Evolutionary conservation across 768 basidiomycete genomes (phyloP), one percentile per base, ranked within the genome.

Genomic region (Psilocybe sp.): DNA sequence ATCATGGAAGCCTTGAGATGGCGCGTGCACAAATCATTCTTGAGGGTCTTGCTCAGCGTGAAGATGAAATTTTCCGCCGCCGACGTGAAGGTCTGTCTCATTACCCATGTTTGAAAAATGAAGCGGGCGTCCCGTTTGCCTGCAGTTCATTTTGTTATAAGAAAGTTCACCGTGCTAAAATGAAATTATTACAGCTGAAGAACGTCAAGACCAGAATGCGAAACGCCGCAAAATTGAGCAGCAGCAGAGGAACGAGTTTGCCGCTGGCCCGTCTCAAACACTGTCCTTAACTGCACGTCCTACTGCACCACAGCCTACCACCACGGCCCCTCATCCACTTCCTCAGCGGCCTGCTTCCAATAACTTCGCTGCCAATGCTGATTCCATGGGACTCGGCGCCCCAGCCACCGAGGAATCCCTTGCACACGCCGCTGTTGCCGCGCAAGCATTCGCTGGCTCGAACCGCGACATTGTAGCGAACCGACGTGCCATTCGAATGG

Each of bases 31-130:
- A 97, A 74, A 85, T 98, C 63, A 97, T 99, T 62, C 81, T 99
- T 67, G 91, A 96, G 68, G 95, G 94, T 52, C 76, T 99, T 54
- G 94, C 96, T n/a, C 79, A 77, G 67, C 76, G 88, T 63, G 97
- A 99, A 73, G 93, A 96, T 71, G 94, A 93, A 42, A 98, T 99
- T 58, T 98, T 99, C 71, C 76, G 87, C 62, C 82, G 80, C 64
- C 79, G 96, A 63, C 88, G 88, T 71, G 94, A 98, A 84, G 80
- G 94, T 96, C 65, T 69, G 87, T 79, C 62, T 59, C 51, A 52
- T 47, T 47, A 48, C 49, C 40, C 49, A 45, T 52, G 34, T 23
- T 44, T 50, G 56, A 51, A 38, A 54, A 46, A 56, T 50, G 44
- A 50, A 44, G 47, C 54, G 49, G 48, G 40, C 28, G 55, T 49